Conservation (phyloP, 2,329 filamentous ascomycete species). For the Helotiales sp. region DNA sequence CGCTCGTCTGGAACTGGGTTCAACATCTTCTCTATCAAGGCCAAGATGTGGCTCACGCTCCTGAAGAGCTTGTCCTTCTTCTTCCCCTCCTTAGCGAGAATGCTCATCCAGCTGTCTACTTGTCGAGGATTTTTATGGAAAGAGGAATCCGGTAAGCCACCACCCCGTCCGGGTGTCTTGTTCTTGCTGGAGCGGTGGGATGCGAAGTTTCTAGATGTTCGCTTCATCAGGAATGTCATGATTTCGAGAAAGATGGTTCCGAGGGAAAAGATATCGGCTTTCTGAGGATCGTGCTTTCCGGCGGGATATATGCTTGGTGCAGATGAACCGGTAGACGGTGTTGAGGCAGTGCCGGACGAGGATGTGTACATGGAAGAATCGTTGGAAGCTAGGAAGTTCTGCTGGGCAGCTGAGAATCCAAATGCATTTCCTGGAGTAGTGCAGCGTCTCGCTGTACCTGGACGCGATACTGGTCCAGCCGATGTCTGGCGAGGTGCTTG, state of each 20-base stretch:
- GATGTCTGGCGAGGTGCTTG: slow-evolving; percentile 43
- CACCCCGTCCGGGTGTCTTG: slow-evolving; percentile 55
- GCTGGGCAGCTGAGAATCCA: slow-evolving; percentile 13
- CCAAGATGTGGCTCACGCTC: slow-evolving; percentile 58
- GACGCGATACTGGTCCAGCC: slow-evolving; percentile 45
- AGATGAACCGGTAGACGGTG: slow-evolving; percentile 12
- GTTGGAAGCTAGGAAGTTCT: slow-evolving; percentile 25
- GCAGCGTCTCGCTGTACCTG: slow-evolving; percentile 28
- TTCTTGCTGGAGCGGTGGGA: slow-evolving; percentile 70
- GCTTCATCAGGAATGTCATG: slow-evolving; percentile 70
- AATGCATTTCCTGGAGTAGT: slow-evolving; percentile 36
- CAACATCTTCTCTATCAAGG: slow-evolving; percentile 60
- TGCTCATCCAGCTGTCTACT: slow-evolving; percentile 70
- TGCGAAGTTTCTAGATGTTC: slow-evolving; percentile 67
- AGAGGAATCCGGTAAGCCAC: slow-evolving; percentile 67
- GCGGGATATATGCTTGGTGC: slow-evolving; percentile 21
- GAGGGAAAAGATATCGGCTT: slow-evolving; percentile 74
- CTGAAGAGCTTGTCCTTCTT: slow-evolving; percentile 54
- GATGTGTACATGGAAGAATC: slow-evolving; percentile 34
- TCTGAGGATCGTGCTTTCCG: slow-evolving; percentile 55
- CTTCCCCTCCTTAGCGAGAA: slow-evolving; percentile 62
- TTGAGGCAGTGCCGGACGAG: slow-evolving; percentile 23
- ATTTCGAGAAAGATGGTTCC: slow-evolving; percentile 76
- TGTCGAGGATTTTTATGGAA: slow-evolving; percentile 75
- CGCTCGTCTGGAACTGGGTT: slow-evolving; percentile 56